Conservation (phyloP, 2,329 filamentous ascomycete genomes). For the Shiraia sp. region DNA sequence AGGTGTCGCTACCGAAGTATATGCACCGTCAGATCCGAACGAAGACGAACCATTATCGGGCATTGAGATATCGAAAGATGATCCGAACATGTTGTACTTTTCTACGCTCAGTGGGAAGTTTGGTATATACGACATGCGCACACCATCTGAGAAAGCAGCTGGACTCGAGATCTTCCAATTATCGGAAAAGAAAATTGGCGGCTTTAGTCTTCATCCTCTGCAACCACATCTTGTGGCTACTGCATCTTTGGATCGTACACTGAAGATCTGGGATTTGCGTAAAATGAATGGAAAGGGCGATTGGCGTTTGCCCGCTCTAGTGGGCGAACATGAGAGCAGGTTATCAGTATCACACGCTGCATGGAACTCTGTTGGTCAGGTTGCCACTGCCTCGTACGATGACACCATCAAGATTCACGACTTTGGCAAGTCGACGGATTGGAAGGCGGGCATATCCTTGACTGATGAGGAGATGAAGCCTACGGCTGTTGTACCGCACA, state of each 20-base stretch:
- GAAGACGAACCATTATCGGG: constrained; percentile 82
- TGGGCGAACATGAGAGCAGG: constrained; percentile 81
- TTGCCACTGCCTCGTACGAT: constrained; percentile 93
- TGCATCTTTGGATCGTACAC: constrained; percentile 82
- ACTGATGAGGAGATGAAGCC: constrained; percentile 69
- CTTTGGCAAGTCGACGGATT: constrained; percentile 56
- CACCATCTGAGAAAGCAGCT: constrained; percentile 54
- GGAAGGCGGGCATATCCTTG: constrained; percentile 63
- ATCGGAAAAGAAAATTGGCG: constrained; percentile 92
- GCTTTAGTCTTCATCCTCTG: constrained; percentile 81
- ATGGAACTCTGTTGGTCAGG: constrained; percentile 80
- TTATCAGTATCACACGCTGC: constrained; percentile 91
- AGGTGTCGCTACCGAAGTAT: constrained; percentile 78
- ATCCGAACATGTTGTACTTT: constrained; percentile 79
- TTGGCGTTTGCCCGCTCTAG: constrained; percentile 64
- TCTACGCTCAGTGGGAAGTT: constrained; percentile 82
- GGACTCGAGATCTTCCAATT: constrained; percentile 69
- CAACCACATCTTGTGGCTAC: constrained; percentile 84
- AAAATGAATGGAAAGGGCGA: constrained; percentile 71
- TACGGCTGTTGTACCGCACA: constrained; percentile 72
- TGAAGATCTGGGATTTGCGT: constrained; percentile 91
- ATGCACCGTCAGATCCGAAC: constrained; percentile 69
- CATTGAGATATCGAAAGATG: constrained; percentile 73
- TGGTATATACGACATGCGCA: constrained; percentile 78
- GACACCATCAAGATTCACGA: constrained; percentile 93